Percentiles rank a stretch among this genome's conserved stretches.
These are phyloP conservation scores for Cenococcum geophilum DNA, from an alignment of 495 filamentous ascomycete species.

Conservation along the genomic window DNA sequence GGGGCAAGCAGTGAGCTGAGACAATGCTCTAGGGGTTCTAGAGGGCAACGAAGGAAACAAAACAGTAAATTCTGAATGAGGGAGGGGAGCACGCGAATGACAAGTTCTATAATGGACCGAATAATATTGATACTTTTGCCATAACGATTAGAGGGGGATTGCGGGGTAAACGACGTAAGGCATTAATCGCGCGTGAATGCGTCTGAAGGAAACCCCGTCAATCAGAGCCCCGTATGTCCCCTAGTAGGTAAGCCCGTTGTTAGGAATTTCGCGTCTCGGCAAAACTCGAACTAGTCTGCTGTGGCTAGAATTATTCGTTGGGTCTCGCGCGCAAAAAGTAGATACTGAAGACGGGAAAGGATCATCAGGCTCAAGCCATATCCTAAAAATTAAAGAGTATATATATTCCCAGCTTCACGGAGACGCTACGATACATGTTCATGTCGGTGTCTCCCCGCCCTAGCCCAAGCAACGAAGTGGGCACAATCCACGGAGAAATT, in stretches of 20 bases:
- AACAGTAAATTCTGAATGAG: not conserved
- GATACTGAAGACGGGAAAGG: no score
- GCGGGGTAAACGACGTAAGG: not conserved
- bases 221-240: not conserved
- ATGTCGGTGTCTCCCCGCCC: not conserved
- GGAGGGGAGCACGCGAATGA: not conserved
- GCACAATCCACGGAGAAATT: not conserved
- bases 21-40: not conserved
- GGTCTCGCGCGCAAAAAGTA: no score
- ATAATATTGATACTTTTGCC: not conserved
- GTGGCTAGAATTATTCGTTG: no score
- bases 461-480: not conserved
- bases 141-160: not conserved
- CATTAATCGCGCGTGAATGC: not conserved
- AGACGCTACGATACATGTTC: not conserved
- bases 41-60: not conserved
- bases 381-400: no score
- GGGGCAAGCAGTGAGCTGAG: not conserved
- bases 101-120: not conserved
- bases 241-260: no score
- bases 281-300: no score
- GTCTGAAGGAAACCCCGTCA: slow-evolving; percentile 1
- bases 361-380: no score
- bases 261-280: no score
- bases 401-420: no score